A percentile compares a stretch with the other conserved stretches of the same genome.
These are phyloP conservation scores for Pholiota molesta DNA, from an alignment of 768 basidiomycete genomes.

Conservation along the genomic window DNA sequence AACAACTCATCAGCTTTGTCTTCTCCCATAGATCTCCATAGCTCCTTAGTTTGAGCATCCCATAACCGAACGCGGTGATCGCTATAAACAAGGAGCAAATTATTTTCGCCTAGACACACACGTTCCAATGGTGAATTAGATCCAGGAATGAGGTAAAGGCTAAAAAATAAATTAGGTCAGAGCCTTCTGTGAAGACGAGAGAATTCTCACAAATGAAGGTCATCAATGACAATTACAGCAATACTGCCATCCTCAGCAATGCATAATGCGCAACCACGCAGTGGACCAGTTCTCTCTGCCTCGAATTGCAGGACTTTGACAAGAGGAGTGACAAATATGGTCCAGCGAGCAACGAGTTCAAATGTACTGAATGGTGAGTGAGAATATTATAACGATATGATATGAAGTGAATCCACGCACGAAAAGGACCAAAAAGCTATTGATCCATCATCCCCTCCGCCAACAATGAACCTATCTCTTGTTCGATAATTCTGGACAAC, in stretches of 20 bases:
- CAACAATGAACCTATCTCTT: conserved; percentile 65
- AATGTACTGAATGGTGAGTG: conserved; percentile 49
- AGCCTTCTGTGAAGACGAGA: conserved; percentile 4
- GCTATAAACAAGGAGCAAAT: conserved; percentile 75
- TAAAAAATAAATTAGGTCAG: conserved; percentile 30
- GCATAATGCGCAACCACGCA: conserved; percentile 73
- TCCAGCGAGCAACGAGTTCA: conserved; percentile 70
- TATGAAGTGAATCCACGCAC: conserved; percentile 35
- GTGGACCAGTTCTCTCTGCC: conserved; percentile 52
- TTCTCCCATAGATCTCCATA: conserved; percentile 78
- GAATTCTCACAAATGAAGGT: conserved; percentile 72
- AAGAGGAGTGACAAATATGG: conserved; percentile 71
- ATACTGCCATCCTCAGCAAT: conserved; percentile 80
- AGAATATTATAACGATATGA: neutral
- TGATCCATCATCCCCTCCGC: conserved; percentile 79
- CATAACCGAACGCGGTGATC: conserved; percentile 83
- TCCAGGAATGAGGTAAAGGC: conserved; percentile 83
- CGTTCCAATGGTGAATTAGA: conserved; percentile 65
- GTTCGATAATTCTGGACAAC: conserved; percentile 59
- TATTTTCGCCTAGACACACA: conserved; percentile 68
- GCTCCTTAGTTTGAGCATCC: conserved; percentile 82
- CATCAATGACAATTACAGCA: conserved; percentile 74
- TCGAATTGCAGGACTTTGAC: conserved; percentile 57
- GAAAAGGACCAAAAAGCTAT: conserved; percentile 72
- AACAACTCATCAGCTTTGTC: conserved; percentile 82